phyloP scores from a whole-genome alignment of 805 yeast genomes.

The Saturnispora dispora region DNA sequence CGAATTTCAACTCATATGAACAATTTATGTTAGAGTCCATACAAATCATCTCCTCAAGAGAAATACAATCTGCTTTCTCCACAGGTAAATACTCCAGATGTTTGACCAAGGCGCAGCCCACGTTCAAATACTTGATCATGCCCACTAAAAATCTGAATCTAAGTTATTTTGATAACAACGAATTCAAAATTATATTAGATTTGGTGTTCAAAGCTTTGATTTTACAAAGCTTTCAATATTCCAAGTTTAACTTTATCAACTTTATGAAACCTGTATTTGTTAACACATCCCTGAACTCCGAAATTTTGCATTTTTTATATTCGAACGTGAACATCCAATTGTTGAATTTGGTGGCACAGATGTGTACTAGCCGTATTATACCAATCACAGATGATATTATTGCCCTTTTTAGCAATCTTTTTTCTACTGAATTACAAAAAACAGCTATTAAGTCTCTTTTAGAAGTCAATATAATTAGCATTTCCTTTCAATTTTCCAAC shows the following conservation, averaged over 20 bases:
- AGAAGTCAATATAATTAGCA: slow-evolving; percentile 17
- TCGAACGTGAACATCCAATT: not conserved
- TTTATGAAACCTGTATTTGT: not conserved
- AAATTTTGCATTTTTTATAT: not conserved
- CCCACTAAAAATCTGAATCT: not conserved
- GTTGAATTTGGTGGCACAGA: not conserved
- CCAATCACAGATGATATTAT: not conserved
- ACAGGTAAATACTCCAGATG: not conserved
- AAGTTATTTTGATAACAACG: not conserved
- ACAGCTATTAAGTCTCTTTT: slow-evolving; percentile 11
- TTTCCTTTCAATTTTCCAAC: slow-evolving; percentile 17
- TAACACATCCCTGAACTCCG: not conserved
- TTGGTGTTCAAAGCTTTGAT: not conserved
- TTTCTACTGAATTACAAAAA: not conserved
- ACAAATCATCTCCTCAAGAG: not conserved
- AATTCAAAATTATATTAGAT: not conserved
- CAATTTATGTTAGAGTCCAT: not conserved
- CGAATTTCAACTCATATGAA: not conserved
- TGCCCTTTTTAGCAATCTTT: not conserved
- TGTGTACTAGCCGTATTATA: not conserved
- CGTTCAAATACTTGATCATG: not conserved
- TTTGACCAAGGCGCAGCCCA: not conserved
- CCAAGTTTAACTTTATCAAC: not conserved
- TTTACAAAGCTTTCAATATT: not conserved
- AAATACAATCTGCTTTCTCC: not conserved